Evolutionary conservation across 768 basidiomycete species (phyloP).

Genomic region (Tylopilus intermedius): DNA sequence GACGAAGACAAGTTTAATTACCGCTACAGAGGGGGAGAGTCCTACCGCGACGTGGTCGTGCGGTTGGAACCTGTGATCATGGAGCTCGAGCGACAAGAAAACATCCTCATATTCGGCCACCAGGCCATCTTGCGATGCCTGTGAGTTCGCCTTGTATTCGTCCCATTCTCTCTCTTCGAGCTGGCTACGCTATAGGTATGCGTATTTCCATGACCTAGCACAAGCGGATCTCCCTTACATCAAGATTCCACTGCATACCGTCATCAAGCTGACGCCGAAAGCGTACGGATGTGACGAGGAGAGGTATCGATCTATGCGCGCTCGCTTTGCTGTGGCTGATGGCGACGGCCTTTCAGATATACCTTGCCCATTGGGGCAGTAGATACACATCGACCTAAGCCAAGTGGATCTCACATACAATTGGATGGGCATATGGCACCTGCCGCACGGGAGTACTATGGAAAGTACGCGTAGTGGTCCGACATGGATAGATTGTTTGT

Average conservation of each 20-base stretch:
- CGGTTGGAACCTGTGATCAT: conserved; percentile 97
- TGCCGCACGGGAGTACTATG: conserved; percentile 36
- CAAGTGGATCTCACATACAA: conserved; percentile 12
- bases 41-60: conserved; percentile 94
- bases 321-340: not conserved
- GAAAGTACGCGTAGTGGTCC: conserved; percentile 16
- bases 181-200: conserved; percentile 55
- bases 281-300: conserved; percentile 99
- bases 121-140: conserved; percentile 84
- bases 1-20: conserved; percentile 99
- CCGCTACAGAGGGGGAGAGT: conserved; percentile 94
- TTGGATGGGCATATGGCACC: conserved; percentile 16
- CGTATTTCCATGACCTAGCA: conserved; percentile 90
- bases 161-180: not conserved
- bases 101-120: conserved; percentile 95
- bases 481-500: not conserved
- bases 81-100: conserved; percentile 97
- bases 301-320: conserved; percentile 44
- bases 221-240: conserved; percentile 96
- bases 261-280: conserved; percentile 96
- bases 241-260: conserved; percentile 94
- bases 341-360: conserved; percentile 48
- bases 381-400: conserved; percentile 82
- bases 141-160: conserved; percentile 35
- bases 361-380: conserved; percentile 88